Conservation (phyloP, 257 asterid species). For the Lycium barbarum region DNA sequence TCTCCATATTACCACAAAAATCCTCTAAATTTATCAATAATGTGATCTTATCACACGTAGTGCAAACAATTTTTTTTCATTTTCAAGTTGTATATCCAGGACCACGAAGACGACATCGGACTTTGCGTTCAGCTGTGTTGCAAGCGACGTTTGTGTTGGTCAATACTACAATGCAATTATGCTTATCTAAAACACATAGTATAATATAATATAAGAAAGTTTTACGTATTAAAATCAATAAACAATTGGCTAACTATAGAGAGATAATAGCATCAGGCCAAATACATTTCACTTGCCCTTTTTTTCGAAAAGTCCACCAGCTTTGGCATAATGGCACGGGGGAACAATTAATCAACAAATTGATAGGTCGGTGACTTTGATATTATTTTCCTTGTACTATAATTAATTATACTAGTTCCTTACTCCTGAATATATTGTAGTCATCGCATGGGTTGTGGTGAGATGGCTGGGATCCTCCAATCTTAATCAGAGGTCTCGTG, state of each 20-base stretch:
- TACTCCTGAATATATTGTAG: no score
- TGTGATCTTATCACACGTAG: no score
- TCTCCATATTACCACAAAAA: no score
- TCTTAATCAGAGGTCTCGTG: no score
- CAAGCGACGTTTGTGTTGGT: background rate
- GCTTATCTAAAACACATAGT: background rate
- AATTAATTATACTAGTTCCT: no score
- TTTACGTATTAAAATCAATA: background rate
- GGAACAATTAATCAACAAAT: background rate
- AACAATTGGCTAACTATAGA: background rate
- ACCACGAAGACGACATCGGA: background rate
- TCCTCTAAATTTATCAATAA: no score
- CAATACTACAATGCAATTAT: background rate
- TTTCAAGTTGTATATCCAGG: background rate
- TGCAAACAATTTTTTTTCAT: no score
- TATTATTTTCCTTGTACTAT: background rate
- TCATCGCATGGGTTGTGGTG: no score
- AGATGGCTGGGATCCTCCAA: no score
- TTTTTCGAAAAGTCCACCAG: conserved; percentile 1
- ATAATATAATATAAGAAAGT: no score
- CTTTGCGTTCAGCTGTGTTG: background rate
- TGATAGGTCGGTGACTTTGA: background rate
- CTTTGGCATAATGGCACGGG: background rate
- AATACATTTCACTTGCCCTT: background rate
- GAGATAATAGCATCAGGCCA: background rate